Percentiles rank a stretch among this genome's conserved stretches.
phyloP scores from a whole-genome alignment of 192 early-diverging fungal species.

The Obelidium mucronatum region DNA sequence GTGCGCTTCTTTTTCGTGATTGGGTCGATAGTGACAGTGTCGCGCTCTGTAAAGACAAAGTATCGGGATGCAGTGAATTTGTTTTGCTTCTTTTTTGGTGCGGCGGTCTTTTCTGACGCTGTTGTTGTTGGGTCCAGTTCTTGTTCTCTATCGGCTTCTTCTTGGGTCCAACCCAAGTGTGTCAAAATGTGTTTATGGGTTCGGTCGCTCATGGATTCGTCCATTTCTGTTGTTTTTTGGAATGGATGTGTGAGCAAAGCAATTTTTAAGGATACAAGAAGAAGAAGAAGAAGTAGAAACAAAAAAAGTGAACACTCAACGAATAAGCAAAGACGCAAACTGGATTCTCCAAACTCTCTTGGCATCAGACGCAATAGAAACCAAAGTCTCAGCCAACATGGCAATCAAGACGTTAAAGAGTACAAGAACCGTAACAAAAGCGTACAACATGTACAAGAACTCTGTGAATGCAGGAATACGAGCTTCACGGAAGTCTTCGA shows the following conservation, averaged over 20 bases:
- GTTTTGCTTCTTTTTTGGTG: background rate
- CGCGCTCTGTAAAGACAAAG: constrained; percentile 34
- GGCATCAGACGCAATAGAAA: constrained; percentile 9
- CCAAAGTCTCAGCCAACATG: constrained; percentile 28
- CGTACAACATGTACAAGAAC: constrained; percentile 25
- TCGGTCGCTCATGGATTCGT: background rate
- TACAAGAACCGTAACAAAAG: constrained; percentile 16
- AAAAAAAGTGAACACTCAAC: constrained; percentile 6
- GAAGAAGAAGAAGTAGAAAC: background rate
- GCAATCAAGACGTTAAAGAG: constrained; percentile 40
- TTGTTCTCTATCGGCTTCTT: background rate
- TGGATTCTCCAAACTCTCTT: constrained; percentile 26
- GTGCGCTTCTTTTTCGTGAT: background rate
- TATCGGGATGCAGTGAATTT: constrained; percentile 14
- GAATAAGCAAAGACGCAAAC: constrained; percentile 30
- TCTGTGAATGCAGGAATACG: constrained; percentile 28
- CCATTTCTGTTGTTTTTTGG: constrained; percentile 2
- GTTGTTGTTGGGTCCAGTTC: background rate
- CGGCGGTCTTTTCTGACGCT: background rate
- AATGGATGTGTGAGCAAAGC: background rate
- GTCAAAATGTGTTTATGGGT: background rate
- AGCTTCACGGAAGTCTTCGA: constrained; percentile 17
- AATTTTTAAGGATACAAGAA: background rate
- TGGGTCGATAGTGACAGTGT: background rate
- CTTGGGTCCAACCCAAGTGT: constrained; percentile 23